Base-by-base conservation (phyloP, 345 rosid genomes). In the Melastoma malabathricum region DNA sequence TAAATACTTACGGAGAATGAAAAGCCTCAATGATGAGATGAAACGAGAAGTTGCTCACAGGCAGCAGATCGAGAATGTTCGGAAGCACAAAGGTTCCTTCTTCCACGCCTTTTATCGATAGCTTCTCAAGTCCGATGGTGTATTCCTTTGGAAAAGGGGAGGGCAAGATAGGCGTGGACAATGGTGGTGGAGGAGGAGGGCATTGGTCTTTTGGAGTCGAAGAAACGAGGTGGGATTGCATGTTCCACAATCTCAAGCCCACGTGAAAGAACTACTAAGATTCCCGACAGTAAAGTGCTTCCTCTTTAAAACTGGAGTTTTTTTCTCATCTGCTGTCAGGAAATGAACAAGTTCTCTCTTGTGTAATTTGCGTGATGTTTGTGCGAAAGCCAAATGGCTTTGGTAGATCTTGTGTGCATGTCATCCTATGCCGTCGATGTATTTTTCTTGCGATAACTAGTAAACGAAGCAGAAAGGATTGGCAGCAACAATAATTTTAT, bases 231-330 rank as follows among this genome's bases (percentile, higher is more conserved):
- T 90, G 98, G 98, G 96, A 84, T 65, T 52, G 94, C 1, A 82
- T 90, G 98, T 90, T 90, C 62, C 96, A 90, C 61, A 71, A 90
- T 58, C 57, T 90, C 44, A 90, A 84, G 74, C 98, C 98, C 29
- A 90, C 86, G 48, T 90, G 76, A 80, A 59, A 31, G 38, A 31
- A 31, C 2, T 31, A 1, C 10, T 6, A 6, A 31, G 5, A 31
- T 9, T 31, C 38, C 7, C 1, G 7, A 5, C 38, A 9, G 38
- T 31, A 31, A 27, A 1, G 38, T 1, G 10, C 38, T 31, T 31
- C 38, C 38, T 7, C 38, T 31, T 31, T 31, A 31, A 1, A 2
- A 5, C 9, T 5, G 38, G 38, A n/a, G n/a, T n/a, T n/a, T 6
- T 31, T 9, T 31, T 31, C 38, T 31, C 38, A 5, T 31, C 38